These are phyloP conservation scores for Astragalus membranaceus DNA, from an alignment of 306 rosid species.

Conservation along the genomic window DNA sequence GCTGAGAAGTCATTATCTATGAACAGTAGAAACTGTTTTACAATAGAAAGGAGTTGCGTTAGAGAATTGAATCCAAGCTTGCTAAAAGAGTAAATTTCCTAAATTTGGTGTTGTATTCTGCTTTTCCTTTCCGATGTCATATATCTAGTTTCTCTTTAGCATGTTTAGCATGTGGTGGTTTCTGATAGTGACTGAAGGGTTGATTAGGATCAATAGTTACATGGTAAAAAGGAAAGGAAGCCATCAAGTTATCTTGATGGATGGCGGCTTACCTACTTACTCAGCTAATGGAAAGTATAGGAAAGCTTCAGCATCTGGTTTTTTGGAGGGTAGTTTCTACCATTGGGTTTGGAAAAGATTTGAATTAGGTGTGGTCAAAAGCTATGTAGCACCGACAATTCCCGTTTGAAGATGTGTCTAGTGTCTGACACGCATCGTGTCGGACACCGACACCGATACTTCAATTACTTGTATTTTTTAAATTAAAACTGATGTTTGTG, in stretches of 20 bases:
- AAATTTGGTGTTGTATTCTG: conserved; percentile 13
- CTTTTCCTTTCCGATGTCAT: conserved; percentile 22
- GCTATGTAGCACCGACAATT: no score
- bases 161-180: conserved; percentile 16
- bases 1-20: conserved; percentile 50
- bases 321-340: neutral
- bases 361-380: no score
- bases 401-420: no score
- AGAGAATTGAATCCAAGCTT: conserved; percentile 18
- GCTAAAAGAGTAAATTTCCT: conserved; percentile 21
- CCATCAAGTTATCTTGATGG: conserved; percentile 24
- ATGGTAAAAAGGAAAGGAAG: conserved; percentile 20
- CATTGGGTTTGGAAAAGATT: neutral
- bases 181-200: conserved; percentile 19
- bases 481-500: no score
- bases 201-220: neutral
- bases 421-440: no score
- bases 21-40: conserved; percentile 35
- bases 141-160: conserved; percentile 13
- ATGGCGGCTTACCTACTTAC: conserved; percentile 29
- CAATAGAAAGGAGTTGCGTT: conserved; percentile 22
- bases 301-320: conserved; percentile 15
- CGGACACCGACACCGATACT: no score
- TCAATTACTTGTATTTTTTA: no score
- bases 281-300: conserved; percentile 20